phyloP scores from a whole-genome alignment of 2,329 filamentous ascomycete genomes.

The Metarhizium sp. region DNA sequence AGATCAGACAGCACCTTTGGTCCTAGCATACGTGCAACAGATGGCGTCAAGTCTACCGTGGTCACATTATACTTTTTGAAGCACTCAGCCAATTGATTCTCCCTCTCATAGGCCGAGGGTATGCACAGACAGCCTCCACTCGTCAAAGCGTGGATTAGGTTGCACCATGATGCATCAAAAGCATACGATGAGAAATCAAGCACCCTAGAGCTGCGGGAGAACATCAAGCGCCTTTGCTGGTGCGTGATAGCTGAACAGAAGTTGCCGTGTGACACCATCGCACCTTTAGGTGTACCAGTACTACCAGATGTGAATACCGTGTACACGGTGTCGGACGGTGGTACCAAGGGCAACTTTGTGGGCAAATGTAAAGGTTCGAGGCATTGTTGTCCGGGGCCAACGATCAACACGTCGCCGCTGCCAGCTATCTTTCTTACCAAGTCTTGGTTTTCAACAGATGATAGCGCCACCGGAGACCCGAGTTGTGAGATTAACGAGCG shows the following conservation, averaged over 20 bases:
- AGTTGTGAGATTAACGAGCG: slow-evolving; percentile 9
- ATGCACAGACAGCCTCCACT: slow-evolving; percentile 8
- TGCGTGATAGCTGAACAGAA: slow-evolving; percentile 11
- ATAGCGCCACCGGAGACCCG: slow-evolving; percentile 9
- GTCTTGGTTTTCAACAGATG: slow-evolving; percentile 5
- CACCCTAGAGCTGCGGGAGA: slow-evolving; percentile 4
- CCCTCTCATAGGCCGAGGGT: slow-evolving; percentile 2
- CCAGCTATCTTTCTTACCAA: slow-evolving; percentile 2
- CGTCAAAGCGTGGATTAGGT: slow-evolving; percentile 6
- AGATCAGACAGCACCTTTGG: slow-evolving; percentile 5
- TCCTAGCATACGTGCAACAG: slow-evolving; percentile 9
- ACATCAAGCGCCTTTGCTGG: slow-evolving; percentile 4
- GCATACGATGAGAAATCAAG: slow-evolving; percentile 11
- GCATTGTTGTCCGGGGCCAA: not conserved
- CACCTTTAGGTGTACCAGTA: slow-evolving; percentile 16
- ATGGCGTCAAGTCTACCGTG: slow-evolving; percentile 10
- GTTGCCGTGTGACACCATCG: slow-evolving; percentile 12
- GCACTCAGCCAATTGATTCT: slow-evolving; percentile 6
- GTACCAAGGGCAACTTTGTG: slow-evolving; percentile 1
- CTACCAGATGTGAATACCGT: slow-evolving; percentile 12
- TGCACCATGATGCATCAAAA: slow-evolving; percentile 8
- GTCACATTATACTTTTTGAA: slow-evolving; percentile 7
- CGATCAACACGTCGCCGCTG: not conserved
- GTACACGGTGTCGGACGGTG: slow-evolving; percentile 8
- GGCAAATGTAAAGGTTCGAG: not conserved